These are phyloP conservation scores for Citrus australasica DNA, from an alignment of 345 rosid species.

Conservation along the genomic window DNA sequence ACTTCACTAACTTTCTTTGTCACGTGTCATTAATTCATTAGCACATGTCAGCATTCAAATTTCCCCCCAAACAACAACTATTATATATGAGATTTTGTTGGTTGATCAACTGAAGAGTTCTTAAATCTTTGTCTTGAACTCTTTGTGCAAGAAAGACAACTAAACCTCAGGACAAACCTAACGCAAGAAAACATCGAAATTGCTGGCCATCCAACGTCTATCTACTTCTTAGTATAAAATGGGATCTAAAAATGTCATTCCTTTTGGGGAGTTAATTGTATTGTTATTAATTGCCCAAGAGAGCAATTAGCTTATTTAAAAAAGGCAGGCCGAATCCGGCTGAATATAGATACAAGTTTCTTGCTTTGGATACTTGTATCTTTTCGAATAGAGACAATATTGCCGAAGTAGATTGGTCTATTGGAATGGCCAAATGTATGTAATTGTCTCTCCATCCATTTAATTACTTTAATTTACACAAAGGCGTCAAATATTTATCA, in stretches of 20 bases:
- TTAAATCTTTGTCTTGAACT: background rate
- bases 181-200: background rate
- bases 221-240: too few relatives aligned
- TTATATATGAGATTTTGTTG: background rate
- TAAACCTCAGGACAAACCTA: background rate
- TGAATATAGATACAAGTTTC: background rate
- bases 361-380: background rate
- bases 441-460: background rate
- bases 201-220: conserved; percentile 10
- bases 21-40: too few relatives aligned
- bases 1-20: too few relatives aligned
- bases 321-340: conserved; percentile 16
- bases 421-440: background rate
- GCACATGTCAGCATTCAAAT: too few relatives aligned
- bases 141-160: background rate
- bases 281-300: background rate
- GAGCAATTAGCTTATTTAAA: background rate
- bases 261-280: background rate
- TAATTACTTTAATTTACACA: background rate
- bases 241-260: background rate
- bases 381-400: too few relatives aligned
- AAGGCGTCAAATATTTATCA: too few relatives aligned
- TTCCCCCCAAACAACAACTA: too few relatives aligned
- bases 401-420: background rate
- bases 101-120: background rate